Percentiles rank a stretch among this genome's conserved stretches.
phyloP scores from a whole-genome alignment of 352 stramenopile species.

The Phytophthora capsici region DNA sequence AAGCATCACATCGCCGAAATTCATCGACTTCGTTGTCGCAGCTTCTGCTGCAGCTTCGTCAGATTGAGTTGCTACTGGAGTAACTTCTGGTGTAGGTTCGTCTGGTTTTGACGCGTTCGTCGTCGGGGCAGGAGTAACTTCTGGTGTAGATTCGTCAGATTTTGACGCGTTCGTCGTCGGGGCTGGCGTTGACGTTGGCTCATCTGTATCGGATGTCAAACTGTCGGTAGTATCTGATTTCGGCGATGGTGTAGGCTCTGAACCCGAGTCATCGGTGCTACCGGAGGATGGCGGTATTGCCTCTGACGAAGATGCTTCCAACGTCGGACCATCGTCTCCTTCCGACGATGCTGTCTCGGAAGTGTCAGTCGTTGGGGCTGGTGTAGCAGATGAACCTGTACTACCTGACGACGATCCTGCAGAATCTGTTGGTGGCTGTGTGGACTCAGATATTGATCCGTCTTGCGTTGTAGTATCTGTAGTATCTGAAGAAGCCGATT shows the following conservation, averaged over 20 bases:
- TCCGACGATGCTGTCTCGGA: neutral
- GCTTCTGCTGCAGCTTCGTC: constrained; percentile 8
- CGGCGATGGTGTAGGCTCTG: constrained; percentile 1
- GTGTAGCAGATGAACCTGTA: neutral
- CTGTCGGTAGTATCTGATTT: constrained; percentile 1
- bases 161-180: constrained; percentile 3
- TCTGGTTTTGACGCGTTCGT: neutral
- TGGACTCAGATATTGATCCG: neutral
- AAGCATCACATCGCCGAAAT: constrained; percentile 17
- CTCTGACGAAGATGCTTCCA: constrained; percentile 1
- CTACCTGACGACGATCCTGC: neutral
- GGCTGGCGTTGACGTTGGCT: constrained; percentile 2
- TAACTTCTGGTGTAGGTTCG: constrained; percentile 15
- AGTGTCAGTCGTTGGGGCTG: neutral
- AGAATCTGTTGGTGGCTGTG: neutral
- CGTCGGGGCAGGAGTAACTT: constrained; percentile 7
- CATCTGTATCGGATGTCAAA: neutral
- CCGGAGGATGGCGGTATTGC: neutral
- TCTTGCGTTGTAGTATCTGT: neutral
- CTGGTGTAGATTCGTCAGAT: neutral
- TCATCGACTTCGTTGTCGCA: constrained; percentile 15
- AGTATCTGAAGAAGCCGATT: neutral
- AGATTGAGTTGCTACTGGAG: constrained; percentile 12
- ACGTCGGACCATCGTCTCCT: neutral
- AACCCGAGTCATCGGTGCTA: neutral